These are phyloP conservation scores for Hyaloscypha finlandica DNA, from an alignment of 495 filamentous ascomycete genomes.

Conservation along the genomic window DNA sequence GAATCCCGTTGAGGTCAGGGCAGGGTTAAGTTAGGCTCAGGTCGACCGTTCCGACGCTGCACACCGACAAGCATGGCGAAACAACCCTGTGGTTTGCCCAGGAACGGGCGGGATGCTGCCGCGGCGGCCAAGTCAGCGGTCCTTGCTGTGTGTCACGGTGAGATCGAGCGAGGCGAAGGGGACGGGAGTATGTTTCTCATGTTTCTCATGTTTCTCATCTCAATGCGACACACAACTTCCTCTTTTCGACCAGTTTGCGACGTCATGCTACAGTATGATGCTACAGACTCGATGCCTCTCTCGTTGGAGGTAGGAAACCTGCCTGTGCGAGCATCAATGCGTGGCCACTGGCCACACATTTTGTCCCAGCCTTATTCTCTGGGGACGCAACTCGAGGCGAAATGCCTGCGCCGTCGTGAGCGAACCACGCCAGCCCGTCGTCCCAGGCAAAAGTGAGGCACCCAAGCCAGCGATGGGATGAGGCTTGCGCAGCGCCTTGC, in stretches of 20 bases:
- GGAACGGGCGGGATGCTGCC: not conserved
- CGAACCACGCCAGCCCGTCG: not conserved
- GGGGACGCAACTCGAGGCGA: not conserved
- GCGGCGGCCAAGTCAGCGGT: not conserved
- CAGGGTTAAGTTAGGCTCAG: not conserved
- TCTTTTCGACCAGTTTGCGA: not conserved
- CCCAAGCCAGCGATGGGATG: not conserved
- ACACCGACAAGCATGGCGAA: not conserved
- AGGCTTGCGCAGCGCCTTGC: not conserved
- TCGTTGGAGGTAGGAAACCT: not conserved
- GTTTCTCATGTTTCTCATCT: not conserved
- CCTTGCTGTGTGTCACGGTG: not conserved
- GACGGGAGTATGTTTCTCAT: not conserved
- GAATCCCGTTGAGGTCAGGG: constrained; percentile 18
- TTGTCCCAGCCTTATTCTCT: too few relatives aligned
- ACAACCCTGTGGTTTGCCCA: not conserved
- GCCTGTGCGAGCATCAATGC: constrained; percentile 14
- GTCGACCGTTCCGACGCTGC: constrained; percentile 4
- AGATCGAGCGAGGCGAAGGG: not conserved
- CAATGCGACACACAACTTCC: not conserved
- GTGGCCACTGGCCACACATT: not conserved
- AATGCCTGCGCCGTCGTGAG: not conserved
- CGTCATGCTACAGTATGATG: constrained; percentile 14
- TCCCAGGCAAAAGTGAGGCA: not conserved
- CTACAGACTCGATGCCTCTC: not conserved